Conservation (phyloP, 2,329 filamentous ascomycete species). For the Penicillium sp. region DNA sequence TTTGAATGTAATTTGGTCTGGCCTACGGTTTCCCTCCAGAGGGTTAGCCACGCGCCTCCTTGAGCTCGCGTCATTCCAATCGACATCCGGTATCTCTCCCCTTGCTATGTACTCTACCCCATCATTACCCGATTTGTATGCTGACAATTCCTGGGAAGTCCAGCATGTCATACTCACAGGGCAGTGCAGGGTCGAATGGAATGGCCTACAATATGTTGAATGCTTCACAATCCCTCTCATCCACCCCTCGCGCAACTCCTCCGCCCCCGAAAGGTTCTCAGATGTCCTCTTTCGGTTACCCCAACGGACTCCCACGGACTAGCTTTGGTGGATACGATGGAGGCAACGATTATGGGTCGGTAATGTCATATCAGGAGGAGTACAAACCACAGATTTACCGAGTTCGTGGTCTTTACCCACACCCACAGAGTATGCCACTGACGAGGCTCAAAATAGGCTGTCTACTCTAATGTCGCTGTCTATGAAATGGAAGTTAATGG, state of each 20-base stretch:
- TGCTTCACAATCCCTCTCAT: conserved; percentile 46
- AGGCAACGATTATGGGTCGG: conserved; percentile 41
- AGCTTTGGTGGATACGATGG: conserved; percentile 45
- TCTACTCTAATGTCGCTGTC: conserved; percentile 92
- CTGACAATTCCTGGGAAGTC: conserved; percentile 7
- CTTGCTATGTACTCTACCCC: conserved; percentile 17
- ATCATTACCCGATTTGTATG: conserved; percentile 11
- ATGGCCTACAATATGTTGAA: conserved; percentile 44
- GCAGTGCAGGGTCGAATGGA: conserved; percentile 42
- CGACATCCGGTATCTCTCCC: conserved; percentile 26
- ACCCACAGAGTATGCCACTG: conserved; percentile 9
- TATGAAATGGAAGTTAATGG: conserved; percentile 98
- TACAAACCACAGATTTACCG: conserved; percentile 51
- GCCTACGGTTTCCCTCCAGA: conserved; percentile 24
- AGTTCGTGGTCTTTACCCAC: conserved; percentile 31
- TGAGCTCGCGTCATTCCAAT: conserved; percentile 32
- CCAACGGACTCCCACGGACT: conserved; percentile 38
- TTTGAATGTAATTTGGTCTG: conserved; percentile 19
- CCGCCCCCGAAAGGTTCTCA: conserved; percentile 45
- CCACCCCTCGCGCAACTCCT: conserved; percentile 48
- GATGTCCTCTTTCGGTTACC: conserved; percentile 44
- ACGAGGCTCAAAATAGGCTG: conserved; percentile 56
- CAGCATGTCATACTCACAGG: conserved; percentile 43
- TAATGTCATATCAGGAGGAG: conserved; percentile 40
- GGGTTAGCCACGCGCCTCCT: conserved; percentile 36